phyloP scores from a whole-genome alignment of 148 eudicot species.

The Dianthus caryophyllus region DNA sequence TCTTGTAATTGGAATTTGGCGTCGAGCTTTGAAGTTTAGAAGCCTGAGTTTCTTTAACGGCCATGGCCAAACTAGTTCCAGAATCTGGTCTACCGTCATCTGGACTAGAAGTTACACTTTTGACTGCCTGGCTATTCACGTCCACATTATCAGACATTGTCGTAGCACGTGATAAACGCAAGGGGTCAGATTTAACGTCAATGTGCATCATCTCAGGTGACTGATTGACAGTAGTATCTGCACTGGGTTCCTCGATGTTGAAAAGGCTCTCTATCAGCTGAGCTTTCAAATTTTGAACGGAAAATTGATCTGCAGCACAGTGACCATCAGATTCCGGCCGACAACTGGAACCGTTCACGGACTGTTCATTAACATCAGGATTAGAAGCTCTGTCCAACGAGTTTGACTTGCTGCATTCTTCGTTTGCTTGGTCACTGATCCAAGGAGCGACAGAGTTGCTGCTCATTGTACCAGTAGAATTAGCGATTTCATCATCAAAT shows the following conservation, averaged over 20 bases:
- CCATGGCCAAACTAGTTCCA: constrained; percentile 17
- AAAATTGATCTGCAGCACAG: constrained; percentile 30
- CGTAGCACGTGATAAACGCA: constrained; percentile 40
- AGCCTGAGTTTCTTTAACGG: constrained; percentile 14
- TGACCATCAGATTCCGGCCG: constrained; percentile 31
- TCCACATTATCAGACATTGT: constrained; percentile 26
- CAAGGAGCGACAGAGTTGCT: constrained; percentile 25
- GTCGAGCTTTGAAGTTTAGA: constrained; percentile 24
- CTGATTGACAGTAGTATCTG: constrained; percentile 28
- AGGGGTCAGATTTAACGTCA: constrained; percentile 22
- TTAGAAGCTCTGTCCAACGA: constrained; percentile 22
- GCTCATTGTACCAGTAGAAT: constrained; percentile 25
- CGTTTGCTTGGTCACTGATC: constrained; percentile 30
- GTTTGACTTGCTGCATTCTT: constrained; percentile 29
- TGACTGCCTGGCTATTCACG: constrained; percentile 7
- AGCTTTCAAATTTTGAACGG: constrained; percentile 34
- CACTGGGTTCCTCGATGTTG: constrained; percentile 33
- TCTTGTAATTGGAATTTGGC: constrained; percentile 22
- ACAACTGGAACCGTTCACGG: constrained; percentile 26
- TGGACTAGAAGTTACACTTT: constrained; percentile 7
- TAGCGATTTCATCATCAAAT: constrained; percentile 27
- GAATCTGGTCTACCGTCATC: constrained; percentile 16
- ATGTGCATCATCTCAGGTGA: constrained; percentile 34
- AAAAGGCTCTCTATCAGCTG: constrained; percentile 33
- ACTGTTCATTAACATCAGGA: constrained; percentile 29